Percentiles rank a stretch among this genome's conserved stretches.
Evolutionary conservation across 2,329 filamentous ascomycete species (phyloP).

Genomic region (Aspergillus sp.): DNA sequence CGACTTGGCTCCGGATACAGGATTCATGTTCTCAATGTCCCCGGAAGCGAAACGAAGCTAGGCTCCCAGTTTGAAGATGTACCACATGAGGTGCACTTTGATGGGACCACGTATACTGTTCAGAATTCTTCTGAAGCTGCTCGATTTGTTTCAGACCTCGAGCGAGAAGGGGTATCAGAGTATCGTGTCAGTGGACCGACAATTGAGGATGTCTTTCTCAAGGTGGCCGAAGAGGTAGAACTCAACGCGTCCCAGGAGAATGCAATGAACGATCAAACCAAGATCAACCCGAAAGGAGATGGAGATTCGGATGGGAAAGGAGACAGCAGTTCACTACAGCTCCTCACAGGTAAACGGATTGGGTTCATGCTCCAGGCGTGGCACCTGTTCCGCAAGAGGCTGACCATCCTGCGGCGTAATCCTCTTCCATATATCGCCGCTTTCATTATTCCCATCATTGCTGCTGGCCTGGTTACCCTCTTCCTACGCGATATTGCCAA

Average conservation of each 20-base stretch:
- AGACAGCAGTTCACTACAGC: conserved; percentile 31
- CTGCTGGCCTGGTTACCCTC: conserved; percentile 74
- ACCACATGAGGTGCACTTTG: conserved; percentile 60
- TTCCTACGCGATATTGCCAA: conserved; percentile 63
- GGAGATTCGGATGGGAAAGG: conserved; percentile 13
- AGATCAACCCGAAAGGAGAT: conserved; percentile 12
- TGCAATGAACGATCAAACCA: conserved; percentile 8
- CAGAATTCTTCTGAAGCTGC: conserved; percentile 69
- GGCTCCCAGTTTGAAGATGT: conserved; percentile 54
- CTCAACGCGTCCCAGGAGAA: conserved; percentile 8
- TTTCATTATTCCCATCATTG: conserved; percentile 73
- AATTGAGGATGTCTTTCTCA: conserved; percentile 89
- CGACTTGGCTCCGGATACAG: conserved; percentile 79
- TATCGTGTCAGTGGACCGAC: conserved; percentile 87
- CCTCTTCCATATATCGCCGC: conserved; percentile 74
- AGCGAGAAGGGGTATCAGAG: conserved; percentile 65
- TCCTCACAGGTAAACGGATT: conserved; percentile 68
- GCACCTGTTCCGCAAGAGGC: conserved; percentile 75
- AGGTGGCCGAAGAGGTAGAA: conserved; percentile 76
- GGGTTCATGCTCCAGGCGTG: conserved; percentile 67
- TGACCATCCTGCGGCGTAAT: conserved; percentile 74
- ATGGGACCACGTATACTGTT: conserved; percentile 72
- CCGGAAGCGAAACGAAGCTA: conserved; percentile 47
- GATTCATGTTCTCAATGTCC: conserved; percentile 68
- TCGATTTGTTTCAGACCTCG: conserved; percentile 66